Conservation (phyloP, 495 filamentous ascomycete genomes). For the Penicillium manginii region DNA sequence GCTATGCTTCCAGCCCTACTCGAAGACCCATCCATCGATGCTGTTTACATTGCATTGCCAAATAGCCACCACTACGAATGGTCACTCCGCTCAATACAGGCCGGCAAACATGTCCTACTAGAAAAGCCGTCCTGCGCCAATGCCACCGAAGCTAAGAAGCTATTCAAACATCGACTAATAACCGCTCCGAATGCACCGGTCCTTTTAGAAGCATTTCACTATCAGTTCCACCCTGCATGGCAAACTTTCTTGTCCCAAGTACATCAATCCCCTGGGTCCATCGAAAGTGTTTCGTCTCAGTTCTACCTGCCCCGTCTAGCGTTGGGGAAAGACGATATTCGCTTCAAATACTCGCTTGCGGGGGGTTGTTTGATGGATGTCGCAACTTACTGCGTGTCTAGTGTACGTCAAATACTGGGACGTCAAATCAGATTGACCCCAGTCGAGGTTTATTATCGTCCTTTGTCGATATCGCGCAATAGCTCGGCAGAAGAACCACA, state of each 20-base stretch:
- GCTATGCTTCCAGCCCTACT: constrained; percentile 33
- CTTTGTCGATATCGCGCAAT: not conserved
- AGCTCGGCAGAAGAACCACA: constrained; percentile 24
- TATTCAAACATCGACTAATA: constrained; percentile 42
- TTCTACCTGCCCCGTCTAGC: constrained; percentile 19
- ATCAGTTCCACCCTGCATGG: constrained; percentile 60
- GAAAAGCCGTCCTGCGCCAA: constrained; percentile 53
- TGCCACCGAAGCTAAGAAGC: constrained; percentile 36
- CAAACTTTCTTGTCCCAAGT: constrained; percentile 49
- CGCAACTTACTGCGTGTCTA: not conserved
- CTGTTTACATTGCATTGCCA: constrained; percentile 55
- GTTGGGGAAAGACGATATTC: constrained; percentile 51
- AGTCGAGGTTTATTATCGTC: not conserved
- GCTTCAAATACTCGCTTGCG: constrained; percentile 28
- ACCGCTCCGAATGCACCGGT: constrained; percentile 35
- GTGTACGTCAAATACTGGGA: constrained; percentile 1
- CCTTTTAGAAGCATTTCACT: constrained; percentile 64
- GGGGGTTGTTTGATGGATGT: constrained; percentile 4
- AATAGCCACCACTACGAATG: constrained; percentile 53
- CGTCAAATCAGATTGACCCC: not conserved
- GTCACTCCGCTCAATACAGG: constrained; percentile 39
- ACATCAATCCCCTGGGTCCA: constrained; percentile 26
- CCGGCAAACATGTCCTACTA: constrained; percentile 53
- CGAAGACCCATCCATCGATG: constrained; percentile 43
- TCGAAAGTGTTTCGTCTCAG: constrained; percentile 13